A percentile compares a stretch with the other conserved stretches of the same genome.
Evolutionary conservation across 768 basidiomycete genomes (phyloP).

Genomic region (Suillus sp.): DNA sequence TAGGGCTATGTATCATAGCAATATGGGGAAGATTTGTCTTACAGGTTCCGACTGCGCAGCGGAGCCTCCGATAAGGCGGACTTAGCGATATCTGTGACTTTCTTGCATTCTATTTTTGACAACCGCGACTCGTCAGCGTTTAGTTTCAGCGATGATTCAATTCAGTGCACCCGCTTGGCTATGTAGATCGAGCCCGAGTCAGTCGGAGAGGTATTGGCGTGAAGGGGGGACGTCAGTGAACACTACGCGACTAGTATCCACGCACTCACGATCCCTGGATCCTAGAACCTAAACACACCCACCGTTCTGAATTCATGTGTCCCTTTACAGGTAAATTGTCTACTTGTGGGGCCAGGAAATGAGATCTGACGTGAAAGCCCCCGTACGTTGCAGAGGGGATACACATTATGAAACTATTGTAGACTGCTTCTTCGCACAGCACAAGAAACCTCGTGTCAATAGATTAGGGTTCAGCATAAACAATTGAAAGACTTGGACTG

Average conservation of each 20-base stretch:
- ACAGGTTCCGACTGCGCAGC: neutral
- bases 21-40: neutral
- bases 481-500: too few species aligned
- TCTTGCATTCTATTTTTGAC: neutral
- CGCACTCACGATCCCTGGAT: neutral
- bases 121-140: neutral
- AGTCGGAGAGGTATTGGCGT: neutral
- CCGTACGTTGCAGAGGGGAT: neutral
- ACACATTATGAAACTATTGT: neutral
- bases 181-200: neutral
- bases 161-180: neutral
- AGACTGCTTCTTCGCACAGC: conserved; percentile 1
- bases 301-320: too few species aligned
- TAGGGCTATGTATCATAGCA: neutral
- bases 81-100: neutral
- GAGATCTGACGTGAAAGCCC: neutral
- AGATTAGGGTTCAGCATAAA: neutral
- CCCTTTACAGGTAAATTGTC: neutral
- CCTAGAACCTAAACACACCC: neutral
- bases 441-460: neutral
- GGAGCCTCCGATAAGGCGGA: neutral
- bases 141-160: neutral
- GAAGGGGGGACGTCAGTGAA: neutral
- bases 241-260: neutral
- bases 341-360: neutral